Conservation (phyloP, 345 rosid species). For the Citrus reticulata region DNA sequence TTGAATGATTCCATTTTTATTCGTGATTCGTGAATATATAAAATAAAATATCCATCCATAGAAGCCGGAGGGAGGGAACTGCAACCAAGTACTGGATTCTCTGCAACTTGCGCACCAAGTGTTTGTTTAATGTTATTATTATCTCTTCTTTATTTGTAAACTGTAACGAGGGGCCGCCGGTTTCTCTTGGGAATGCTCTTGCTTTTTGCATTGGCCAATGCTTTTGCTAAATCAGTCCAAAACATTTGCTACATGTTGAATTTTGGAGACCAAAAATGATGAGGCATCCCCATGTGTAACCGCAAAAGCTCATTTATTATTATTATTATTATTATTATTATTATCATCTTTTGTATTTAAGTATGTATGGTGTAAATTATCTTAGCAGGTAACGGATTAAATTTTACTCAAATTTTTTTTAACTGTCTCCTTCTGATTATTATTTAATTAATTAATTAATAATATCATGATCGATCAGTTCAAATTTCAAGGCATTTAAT, state of each 20-base stretch:
- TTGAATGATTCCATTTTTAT: no score
- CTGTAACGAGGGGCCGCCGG: no score
- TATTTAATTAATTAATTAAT: background rate
- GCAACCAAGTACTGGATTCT: no score
- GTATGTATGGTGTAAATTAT: background rate
- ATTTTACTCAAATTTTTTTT: background rate
- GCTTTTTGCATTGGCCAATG: no score
- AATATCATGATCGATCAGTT: background rate
- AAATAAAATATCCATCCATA: no score
- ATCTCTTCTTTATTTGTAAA: no score
- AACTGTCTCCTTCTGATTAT: background rate
- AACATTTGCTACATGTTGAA: background rate
- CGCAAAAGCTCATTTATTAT: background rate
- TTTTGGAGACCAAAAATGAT: background rate
- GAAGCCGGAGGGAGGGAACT: no score
- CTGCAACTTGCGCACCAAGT: no score
- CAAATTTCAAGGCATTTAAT: background rate
- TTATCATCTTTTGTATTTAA: background rate
- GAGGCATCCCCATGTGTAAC: background rate
- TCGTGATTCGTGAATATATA: no score
- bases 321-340: no score
- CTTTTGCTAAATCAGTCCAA: background rate
- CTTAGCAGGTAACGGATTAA: background rate
- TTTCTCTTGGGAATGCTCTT: no score
- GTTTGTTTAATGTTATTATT: no score